phyloP scores from a whole-genome alignment of 2,329 filamentous ascomycete species.

The Chalaropsis thielavioides region DNA sequence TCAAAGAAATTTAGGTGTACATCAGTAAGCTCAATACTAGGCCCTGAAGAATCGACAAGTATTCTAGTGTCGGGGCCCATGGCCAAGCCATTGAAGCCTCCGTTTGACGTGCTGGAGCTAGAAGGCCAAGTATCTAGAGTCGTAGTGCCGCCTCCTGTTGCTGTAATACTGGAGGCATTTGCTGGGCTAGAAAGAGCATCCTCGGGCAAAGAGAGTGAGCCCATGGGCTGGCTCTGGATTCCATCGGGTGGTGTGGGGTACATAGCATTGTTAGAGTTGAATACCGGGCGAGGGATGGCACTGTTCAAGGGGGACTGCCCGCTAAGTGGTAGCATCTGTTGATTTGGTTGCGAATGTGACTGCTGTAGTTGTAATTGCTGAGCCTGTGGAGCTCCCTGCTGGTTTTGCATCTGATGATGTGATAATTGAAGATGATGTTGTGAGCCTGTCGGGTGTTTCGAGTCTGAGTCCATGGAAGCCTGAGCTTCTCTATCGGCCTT shows the following conservation, averaged over 20 bases:
- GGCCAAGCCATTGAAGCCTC: slow-evolving; percentile 36
- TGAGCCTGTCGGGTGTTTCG: background rate
- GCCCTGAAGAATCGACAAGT: slow-evolving; percentile 24
- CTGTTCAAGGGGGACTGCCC: slow-evolving; percentile 35
- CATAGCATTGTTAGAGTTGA: slow-evolving; percentile 35
- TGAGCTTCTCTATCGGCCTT: slow-evolving; percentile 36
- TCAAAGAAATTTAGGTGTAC: slow-evolving; percentile 78
- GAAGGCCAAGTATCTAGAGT: slow-evolving; percentile 22
- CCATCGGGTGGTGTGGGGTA: slow-evolving; percentile 61
- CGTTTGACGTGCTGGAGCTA: slow-evolving; percentile 29
- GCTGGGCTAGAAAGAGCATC: slow-evolving; percentile 43
- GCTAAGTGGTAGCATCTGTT: slow-evolving; percentile 30
- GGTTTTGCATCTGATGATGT: background rate
- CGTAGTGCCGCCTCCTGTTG: slow-evolving; percentile 9
- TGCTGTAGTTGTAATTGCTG: background rate
- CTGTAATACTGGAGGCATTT: background rate
- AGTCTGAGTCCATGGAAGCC: background rate
- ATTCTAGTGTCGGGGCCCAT: slow-evolving; percentile 20
- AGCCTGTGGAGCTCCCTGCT: background rate
- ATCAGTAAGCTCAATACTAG: slow-evolving; percentile 64
- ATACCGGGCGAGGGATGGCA: slow-evolving; percentile 36
- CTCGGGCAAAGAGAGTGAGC: slow-evolving; percentile 29
- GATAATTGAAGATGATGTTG: background rate
- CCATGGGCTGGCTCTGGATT: slow-evolving; percentile 31
- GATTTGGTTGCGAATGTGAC: background rate